phyloP scores from a whole-genome alignment of 768 basidiomycete species.

The Mycena kentingensis region DNA sequence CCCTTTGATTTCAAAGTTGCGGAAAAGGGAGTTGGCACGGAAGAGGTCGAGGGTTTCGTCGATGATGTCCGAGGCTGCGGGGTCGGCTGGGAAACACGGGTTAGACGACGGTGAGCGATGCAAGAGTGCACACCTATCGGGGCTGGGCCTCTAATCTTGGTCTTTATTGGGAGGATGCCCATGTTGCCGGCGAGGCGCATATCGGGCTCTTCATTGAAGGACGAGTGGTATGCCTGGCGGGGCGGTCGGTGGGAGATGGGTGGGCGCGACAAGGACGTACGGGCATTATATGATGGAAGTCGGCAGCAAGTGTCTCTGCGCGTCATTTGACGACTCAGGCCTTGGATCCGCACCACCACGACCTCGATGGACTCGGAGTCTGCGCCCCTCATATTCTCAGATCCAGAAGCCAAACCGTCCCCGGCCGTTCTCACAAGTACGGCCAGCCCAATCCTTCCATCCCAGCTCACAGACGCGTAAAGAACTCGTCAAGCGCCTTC shows the following conservation, averaged over 20 bases:
- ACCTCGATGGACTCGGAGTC: slow-evolving; percentile 54
- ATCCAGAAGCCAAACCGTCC: slow-evolving; percentile 49
- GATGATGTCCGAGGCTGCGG: slow-evolving; percentile 80
- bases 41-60: slow-evolving; percentile 97
- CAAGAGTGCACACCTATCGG: slow-evolving; percentile 58
- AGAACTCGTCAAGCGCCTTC: slow-evolving; percentile 83
- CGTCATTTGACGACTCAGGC: slow-evolving; percentile 5
- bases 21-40: slow-evolving; percentile 97
- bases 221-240: slow-evolving; percentile 90
- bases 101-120: slow-evolving; percentile 16
- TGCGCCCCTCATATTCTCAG: slow-evolving; percentile 44
- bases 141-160: slow-evolving; percentile 90
- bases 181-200: slow-evolving; percentile 87
- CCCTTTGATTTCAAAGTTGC: slow-evolving; percentile 99
- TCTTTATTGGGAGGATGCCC: slow-evolving; percentile 86
- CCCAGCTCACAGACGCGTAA: slow-evolving; percentile 1
- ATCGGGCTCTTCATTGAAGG: slow-evolving; percentile 85
- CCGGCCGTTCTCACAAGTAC: slow-evolving; percentile 79
- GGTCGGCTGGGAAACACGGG: slow-evolving; percentile 60
- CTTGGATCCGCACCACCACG: slow-evolving; percentile 25
- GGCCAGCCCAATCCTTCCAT: slow-evolving; percentile 24
- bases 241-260: slow-evolving; percentile 1
- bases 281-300: slow-evolving; percentile 44
- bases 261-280: slow-evolving; percentile 40
- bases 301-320: not conserved